These are phyloP conservation scores for Rhododendron ferrugineum DNA, from an alignment of 148 eudicot genomes.

Conservation along the genomic window DNA sequence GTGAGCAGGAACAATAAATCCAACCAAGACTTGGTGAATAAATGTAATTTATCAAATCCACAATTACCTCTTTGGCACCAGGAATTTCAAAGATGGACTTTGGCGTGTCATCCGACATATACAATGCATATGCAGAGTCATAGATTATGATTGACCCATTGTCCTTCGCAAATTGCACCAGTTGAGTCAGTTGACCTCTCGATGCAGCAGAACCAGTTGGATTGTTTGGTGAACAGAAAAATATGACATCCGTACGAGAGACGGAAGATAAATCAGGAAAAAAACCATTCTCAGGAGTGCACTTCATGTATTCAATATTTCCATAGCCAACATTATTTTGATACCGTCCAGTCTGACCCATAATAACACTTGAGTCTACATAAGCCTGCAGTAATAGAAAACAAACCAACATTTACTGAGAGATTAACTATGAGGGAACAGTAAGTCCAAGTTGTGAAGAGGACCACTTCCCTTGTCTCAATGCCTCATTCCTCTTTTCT, in stretches of 20 bases:
- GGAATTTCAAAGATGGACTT: slow-evolving; percentile 75
- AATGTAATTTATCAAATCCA: slow-evolving; percentile 86
- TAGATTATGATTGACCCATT: slow-evolving; percentile 80
- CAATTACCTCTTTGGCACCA: slow-evolving; percentile 78
- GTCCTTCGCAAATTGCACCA: slow-evolving; percentile 58
- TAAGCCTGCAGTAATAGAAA: slow-evolving; percentile 50
- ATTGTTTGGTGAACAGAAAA: slow-evolving; percentile 86
- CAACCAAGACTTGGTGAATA: slow-evolving; percentile 89
- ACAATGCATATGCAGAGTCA: slow-evolving; percentile 72
- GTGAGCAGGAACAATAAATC: slow-evolving; percentile 87
- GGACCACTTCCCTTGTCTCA: neutral
- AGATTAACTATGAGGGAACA: neutral
- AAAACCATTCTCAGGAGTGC: slow-evolving; percentile 55
- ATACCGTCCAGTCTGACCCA: slow-evolving; percentile 66
- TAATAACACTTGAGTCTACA: slow-evolving; percentile 78
- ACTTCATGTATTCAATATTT: slow-evolving; percentile 66
- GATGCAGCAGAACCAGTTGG: slow-evolving; percentile 89
- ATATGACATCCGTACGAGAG: slow-evolving; percentile 67
- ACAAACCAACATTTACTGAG: neutral
- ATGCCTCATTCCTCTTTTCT: neutral
- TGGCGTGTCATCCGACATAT: slow-evolving; percentile 60
- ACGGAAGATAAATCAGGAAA: slow-evolving; percentile 53
- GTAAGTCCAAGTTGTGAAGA: neutral
- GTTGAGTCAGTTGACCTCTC: slow-evolving; percentile 40
- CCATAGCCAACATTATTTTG: slow-evolving; percentile 44